phyloP scores from a whole-genome alignment of 306 rosid species.

The Ochetophila trinervis region DNA sequence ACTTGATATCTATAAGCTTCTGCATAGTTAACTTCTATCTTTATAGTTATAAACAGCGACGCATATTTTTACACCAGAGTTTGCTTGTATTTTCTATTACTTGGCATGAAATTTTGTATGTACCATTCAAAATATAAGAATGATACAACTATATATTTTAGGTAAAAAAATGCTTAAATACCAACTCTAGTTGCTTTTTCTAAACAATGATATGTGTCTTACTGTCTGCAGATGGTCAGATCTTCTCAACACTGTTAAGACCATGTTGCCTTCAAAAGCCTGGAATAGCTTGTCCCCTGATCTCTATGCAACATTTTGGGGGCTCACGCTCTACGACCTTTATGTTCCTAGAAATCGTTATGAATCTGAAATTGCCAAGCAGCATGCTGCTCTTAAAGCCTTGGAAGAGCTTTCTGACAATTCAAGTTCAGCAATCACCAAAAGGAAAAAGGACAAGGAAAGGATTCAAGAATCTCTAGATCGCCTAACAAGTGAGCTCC shows the following conservation, averaged over 20 bases:
- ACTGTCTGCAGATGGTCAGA: conserved; percentile 67
- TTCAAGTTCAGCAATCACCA: conserved; percentile 90
- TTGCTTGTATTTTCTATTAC: background rate
- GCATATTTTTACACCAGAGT: background rate
- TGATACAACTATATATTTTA: background rate
- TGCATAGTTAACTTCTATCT: background rate
- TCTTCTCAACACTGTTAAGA: conserved; percentile 77
- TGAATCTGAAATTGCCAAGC: conserved; percentile 82
- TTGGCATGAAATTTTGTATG: background rate
- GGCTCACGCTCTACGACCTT: conserved; percentile 93
- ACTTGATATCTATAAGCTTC: too few relatives aligned
- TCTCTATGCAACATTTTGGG: conserved; percentile 96
- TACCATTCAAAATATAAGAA: background rate
- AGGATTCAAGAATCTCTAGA: conserved; percentile 95
- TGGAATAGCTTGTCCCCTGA: conserved; percentile 99
- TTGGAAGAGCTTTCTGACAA: conserved; percentile 96
- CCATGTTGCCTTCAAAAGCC: conserved; percentile 90
- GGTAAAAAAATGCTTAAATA: background rate
- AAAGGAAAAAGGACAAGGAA: conserved; percentile 98
- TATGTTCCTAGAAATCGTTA: conserved; percentile 89
- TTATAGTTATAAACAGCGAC: background rate
- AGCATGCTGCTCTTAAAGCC: conserved; percentile 81
- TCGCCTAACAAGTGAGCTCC: conserved; percentile 74
- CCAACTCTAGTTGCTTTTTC: conserved; percentile 1
- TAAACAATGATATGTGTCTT: background rate